Base-by-base conservation (phyloP, 768 basidiomycete genomes). In the Rhizopogon roseolus region DNA sequence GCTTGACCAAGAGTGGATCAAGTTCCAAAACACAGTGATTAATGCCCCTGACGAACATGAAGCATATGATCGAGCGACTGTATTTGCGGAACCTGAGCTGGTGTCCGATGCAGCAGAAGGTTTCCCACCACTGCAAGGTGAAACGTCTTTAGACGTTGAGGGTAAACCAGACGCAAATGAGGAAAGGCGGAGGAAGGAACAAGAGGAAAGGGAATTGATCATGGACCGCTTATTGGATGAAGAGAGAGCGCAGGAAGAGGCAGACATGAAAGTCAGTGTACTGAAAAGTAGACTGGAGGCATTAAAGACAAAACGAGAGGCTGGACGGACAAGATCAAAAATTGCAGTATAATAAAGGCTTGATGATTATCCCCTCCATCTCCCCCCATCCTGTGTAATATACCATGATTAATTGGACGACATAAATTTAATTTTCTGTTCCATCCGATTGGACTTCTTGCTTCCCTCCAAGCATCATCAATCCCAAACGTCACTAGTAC, bases 201-300 rank as follows among this genome's bases (percentile, higher is more conserved):
- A 74, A 63, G 89, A 92, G 22, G 90, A 93, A 51, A 76, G 81
- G 46, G 90, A 93, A 60, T 69, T 92, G 55, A 92, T 93, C 41
- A 88, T 93, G 85, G 90, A 92, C 68, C 78, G 91, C 52, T 68
- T 93, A 44, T 54, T 91, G 66, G 90, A 92, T 29, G 91, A 93
- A 71, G 90, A 93, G 66, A 78, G 84, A 52, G 86, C 85, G 32
- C 91, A 93, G 72, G 91, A 93, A 64, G 90, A 93, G 64, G 91
- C 90, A 5, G 91, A 93, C 64, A 82, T 83, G 72, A 82, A 81
- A 50, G 90, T 91, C 9, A 64, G 66, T 8, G 60, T 77, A 41
- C 76, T 93, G 71, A 91, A 86, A 70, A 80, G 71, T 42, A 78
- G 77, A 60, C 62, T 93, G 34, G 87, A 85, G 52, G 76, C 80